Evolutionary conservation across 768 basidiomycete species (phyloP).

Genomic region (Infundibulicybe gibba): DNA sequence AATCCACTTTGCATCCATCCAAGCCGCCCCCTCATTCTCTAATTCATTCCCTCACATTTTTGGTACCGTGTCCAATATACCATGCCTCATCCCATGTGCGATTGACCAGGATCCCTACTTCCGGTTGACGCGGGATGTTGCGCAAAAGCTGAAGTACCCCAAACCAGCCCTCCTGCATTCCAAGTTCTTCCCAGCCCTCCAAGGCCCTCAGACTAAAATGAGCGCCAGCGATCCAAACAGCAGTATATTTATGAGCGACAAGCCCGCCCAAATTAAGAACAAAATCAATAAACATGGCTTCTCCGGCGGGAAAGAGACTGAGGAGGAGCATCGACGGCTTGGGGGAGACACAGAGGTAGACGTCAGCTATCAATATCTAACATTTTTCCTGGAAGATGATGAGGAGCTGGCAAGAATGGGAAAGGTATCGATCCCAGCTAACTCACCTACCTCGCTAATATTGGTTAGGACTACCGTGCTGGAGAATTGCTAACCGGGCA

Average conservation of each 20-base stretch:
- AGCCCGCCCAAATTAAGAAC: conserved; percentile 90
- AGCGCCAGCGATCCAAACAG: conserved; percentile 92
- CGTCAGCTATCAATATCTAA: conserved; percentile 91
- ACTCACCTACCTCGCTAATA: neutral
- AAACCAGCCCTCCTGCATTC: conserved; percentile 92
- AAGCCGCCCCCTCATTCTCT: conserved; percentile 95
- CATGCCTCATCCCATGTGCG: conserved; percentile 94
- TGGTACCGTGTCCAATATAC: conserved; percentile 75
- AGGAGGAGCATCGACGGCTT: conserved; percentile 84
- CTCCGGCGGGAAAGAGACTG: conserved; percentile 92
- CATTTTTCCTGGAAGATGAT: conserved; percentile 95
- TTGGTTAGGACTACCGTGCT: conserved; percentile 80
- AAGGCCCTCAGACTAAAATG: conserved; percentile 99
- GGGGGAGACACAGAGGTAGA: conserved; percentile 96
- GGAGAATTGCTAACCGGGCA: conserved; percentile 87
- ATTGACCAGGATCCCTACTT: conserved; percentile 99
- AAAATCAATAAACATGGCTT: conserved; percentile 97
- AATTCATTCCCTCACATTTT: conserved; percentile 99
- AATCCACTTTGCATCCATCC: conserved; percentile 92
- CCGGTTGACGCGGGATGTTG: conserved; percentile 95
- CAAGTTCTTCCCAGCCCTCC: conserved; percentile 97
- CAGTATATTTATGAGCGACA: conserved; percentile 96
- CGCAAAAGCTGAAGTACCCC: conserved; percentile 89
- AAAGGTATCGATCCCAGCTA: conserved; percentile 45
- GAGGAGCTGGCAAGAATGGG: conserved; percentile 77